These are phyloP conservation scores for Puccinia hordei DNA, from an alignment of 1,284 basidiomycete genomes.

Conservation along the genomic window DNA sequence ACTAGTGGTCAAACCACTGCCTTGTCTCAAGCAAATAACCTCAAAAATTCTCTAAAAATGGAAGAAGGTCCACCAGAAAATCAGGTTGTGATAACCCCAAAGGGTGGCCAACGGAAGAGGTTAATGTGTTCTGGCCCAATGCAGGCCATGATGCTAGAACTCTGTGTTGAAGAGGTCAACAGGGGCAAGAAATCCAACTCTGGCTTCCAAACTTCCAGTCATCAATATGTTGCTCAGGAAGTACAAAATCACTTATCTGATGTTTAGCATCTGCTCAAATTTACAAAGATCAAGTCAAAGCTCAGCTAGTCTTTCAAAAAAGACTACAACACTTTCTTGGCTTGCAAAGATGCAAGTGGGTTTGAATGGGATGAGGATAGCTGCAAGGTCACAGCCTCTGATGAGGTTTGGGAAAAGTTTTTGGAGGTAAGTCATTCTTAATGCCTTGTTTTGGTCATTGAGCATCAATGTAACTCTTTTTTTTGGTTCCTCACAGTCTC, in stretches of 20 bases:
- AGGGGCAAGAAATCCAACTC: not conserved
- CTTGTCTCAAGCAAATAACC: no score
- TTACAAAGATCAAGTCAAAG: not conserved
- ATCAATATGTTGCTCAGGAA: not conserved
- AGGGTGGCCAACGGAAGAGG: no score
- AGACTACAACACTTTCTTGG: not conserved
- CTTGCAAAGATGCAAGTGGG: conserved; percentile 7
- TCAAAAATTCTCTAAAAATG: no score
- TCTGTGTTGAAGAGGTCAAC: not conserved
- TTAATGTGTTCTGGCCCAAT: no score
- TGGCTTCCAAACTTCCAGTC: not conserved
- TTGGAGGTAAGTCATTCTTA: not conserved
- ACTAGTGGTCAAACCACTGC: no score
- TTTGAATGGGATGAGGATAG: not conserved
- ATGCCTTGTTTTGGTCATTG: no score
- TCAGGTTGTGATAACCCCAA: no score
- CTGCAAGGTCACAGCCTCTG: not conserved
- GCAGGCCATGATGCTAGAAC: not conserved
- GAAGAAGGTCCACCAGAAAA: no score
- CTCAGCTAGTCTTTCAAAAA: no score
- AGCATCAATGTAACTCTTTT: no score
- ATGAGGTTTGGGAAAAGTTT: conserved; percentile 7
- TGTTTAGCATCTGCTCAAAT: not conserved
- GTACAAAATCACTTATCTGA: not conserved
- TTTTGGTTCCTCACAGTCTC: not conserved